Conservation (phyloP, 2,329 filamentous ascomycete genomes). For the Coniochaeta sp. region DNA sequence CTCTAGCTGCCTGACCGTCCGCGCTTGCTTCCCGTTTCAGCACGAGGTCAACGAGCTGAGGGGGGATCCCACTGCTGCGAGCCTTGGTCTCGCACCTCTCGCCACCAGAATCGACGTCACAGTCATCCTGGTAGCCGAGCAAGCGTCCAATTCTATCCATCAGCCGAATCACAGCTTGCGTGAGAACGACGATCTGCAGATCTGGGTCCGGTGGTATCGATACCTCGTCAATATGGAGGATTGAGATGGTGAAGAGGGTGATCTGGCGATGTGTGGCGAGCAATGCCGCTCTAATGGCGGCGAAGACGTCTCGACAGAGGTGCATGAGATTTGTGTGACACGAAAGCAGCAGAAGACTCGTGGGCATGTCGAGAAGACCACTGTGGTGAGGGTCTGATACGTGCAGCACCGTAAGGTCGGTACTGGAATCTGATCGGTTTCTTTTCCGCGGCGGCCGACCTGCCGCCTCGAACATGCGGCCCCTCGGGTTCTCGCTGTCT, state of each 20-base stretch:
- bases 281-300: slow-evolving; percentile 1
- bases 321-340: slow-evolving; percentile 3
- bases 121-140: slow-evolving; percentile 1
- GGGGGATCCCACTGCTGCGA: background rate
- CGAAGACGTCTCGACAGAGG: slow-evolving; percentile 1
- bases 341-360: slow-evolving; percentile 1
- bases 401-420: slow-evolving; percentile 1
- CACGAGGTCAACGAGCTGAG: slow-evolving; percentile 2
- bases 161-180: slow-evolving; percentile 2
- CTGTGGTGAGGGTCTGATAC: background rate
- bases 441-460: background rate
- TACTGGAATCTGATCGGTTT: background rate
- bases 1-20: background rate
- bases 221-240: slow-evolving; percentile 1
- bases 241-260: slow-evolving; percentile 1
- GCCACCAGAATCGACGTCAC: background rate
- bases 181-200: slow-evolving; percentile 3
- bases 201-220: slow-evolving; percentile 2
- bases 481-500: background rate
- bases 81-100: background rate
- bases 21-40: slow-evolving; percentile 2
- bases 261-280: slow-evolving; percentile 4
- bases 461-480: background rate
- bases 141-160: slow-evolving; percentile 3
- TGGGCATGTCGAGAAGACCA: background rate